Evolutionary conservation across 441 rosid genomes (phyloP).

Genomic region (Croton setiger): DNA sequence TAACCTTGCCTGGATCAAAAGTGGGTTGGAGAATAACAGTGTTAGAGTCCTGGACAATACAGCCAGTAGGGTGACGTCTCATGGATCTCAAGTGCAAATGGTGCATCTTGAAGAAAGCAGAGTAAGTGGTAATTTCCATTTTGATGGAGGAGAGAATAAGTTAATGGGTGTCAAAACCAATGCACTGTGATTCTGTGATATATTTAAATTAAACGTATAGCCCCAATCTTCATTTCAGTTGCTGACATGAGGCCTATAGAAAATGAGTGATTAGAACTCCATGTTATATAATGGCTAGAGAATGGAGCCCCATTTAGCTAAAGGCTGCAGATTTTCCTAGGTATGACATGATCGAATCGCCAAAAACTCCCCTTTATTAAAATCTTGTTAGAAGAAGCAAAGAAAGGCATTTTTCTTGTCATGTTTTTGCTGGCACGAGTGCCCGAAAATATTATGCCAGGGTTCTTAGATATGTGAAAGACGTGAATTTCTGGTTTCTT

Average conservation of each 20-base stretch:
- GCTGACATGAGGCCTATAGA: not conserved
- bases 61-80: slow-evolving; percentile 35
- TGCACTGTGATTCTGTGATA: slow-evolving; percentile 22
- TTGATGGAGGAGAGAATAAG: slow-evolving; percentile 36
- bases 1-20: slow-evolving; percentile 79
- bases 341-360: not conserved
- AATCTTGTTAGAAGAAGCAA: not conserved
- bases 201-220: slow-evolving; percentile 21
- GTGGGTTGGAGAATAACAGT: slow-evolving; percentile 67
- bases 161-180: slow-evolving; percentile 21
- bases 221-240: not conserved
- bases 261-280: not conserved
- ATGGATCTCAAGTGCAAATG: slow-evolving; percentile 37
- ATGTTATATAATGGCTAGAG: not conserved
- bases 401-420: not conserved
- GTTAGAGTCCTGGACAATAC: slow-evolving; percentile 43
- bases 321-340: not conserved
- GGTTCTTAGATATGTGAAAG: not conserved
- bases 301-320: not conserved
- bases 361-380: not conserved
- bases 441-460: not conserved
- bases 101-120: slow-evolving; percentile 35
- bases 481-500: not conserved
- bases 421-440: not conserved
- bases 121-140: slow-evolving; percentile 22